Conservation (phyloP, 108 stramenopile genomes). For the Pseudonitzschia multiseries region DNA sequence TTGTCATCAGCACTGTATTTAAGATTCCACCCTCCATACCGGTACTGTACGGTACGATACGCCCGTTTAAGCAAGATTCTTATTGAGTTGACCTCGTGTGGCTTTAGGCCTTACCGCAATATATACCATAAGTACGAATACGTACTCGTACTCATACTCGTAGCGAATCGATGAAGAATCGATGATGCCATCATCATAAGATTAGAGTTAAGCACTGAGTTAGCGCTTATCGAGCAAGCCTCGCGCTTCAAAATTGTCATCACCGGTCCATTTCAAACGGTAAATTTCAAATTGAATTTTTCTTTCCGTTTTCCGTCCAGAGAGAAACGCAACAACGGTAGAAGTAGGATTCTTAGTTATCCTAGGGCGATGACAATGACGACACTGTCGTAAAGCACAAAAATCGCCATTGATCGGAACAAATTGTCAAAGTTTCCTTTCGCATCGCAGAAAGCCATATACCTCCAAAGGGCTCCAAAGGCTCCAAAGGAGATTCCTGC, state of each 20-base stretch:
- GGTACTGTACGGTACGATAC: too few relatives aligned
- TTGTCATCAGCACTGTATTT: too few relatives aligned
- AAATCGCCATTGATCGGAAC: not conserved
- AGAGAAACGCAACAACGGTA: not conserved
- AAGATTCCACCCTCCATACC: too few relatives aligned
- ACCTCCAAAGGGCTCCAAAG: too few relatives aligned
- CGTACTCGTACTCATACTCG: too few relatives aligned
- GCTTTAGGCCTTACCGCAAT: too few relatives aligned
- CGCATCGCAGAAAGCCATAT: not conserved
- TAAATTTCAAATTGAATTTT: not conserved
- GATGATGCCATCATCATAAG: too few relatives aligned
- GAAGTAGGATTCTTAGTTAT: not conserved
- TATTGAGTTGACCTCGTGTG: too few relatives aligned
- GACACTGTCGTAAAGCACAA: not conserved
- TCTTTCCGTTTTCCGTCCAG: not conserved
- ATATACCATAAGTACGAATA: too few relatives aligned
- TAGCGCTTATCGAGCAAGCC: not conserved
- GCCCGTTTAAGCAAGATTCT: too few relatives aligned
- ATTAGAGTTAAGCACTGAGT: not conserved
- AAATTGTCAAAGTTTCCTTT: not conserved
- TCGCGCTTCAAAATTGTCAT: not conserved
- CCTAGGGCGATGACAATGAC: not conserved
- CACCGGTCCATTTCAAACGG: not conserved
- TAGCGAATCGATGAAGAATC: too few relatives aligned
- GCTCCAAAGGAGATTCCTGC: not conserved